Evolutionary conservation across 306 rosid species (phyloP).

Genomic region (Aeschynomene evenia): DNA sequence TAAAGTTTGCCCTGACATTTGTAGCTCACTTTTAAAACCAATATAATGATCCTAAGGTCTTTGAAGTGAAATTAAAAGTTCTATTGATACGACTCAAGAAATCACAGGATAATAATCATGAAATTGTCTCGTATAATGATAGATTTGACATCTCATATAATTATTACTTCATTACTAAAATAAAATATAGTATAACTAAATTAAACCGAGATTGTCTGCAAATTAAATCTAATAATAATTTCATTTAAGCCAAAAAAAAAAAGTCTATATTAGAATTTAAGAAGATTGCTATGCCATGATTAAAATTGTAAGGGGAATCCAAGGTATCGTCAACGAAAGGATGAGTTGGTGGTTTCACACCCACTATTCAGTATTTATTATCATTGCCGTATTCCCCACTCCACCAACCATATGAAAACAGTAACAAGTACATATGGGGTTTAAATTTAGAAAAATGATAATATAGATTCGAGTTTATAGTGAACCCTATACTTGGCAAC

Average conservation of each 20-base stretch:
- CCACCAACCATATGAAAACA: slow-evolving; percentile 47
- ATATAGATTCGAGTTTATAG: no score
- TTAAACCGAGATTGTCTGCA: background rate
- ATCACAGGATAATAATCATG: background rate
- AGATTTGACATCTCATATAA: background rate
- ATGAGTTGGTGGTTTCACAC: slow-evolving; percentile 55
- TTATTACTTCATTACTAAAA: no score
- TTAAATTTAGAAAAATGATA: no score
- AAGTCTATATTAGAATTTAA: slow-evolving; percentile 1
- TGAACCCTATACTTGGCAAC: no score
- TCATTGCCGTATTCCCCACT: slow-evolving; percentile 53
- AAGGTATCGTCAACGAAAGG: slow-evolving; percentile 41
- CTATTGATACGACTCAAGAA: no score
- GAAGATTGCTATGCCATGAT: slow-evolving; percentile 39
- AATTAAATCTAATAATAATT: background rate
- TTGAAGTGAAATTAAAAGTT: no score
- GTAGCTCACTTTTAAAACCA: no score
- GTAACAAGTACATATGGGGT: slow-evolving; percentile 3
- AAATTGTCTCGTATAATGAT: no score
- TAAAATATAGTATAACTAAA: background rate
- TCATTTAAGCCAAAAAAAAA: background rate
- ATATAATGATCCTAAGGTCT: no score
- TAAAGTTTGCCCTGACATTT: no score
- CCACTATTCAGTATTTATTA: slow-evolving; percentile 43
- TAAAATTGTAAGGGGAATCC: slow-evolving; percentile 33